Base-by-base conservation (phyloP, 2,329 filamentous ascomycete genomes). In the Diaporthe batatas region DNA sequence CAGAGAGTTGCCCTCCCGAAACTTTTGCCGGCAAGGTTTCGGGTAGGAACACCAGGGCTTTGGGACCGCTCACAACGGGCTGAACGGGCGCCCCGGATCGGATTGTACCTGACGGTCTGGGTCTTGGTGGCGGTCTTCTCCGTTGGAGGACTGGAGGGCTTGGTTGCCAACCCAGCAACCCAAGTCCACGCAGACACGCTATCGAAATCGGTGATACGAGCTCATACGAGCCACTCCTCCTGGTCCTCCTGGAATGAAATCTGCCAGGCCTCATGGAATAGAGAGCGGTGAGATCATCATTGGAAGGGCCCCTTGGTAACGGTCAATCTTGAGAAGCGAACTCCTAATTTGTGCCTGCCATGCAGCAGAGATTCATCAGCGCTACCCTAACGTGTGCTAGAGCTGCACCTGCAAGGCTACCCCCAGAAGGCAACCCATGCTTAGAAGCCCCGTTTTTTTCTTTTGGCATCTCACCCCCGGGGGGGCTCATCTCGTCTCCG, bases 301-400 rank as follows among this genome's bases (percentile, higher is more conserved):
- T 39, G 29, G 44, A 36, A 51, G 55, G 23, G 44, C 21, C 55
- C 32, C 32, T 70, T 44, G 68, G 47, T 58, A 44, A 70, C 36
- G 1, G 58, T 53, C 47, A 70, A 70, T 70, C 32, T 70, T 57
- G 55, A 49, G 68, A 62, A 62, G 68, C 53, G 68, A 59, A 70
- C 68, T 53, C 44, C 47, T 70, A 70, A 53, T 32, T 70, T 70
- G 55, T 70, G 68, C 32, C 55, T 49, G 55, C 68, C 68, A 70
- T 70, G 57, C 36, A 62, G 55, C 68, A 47, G 68, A 70, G 55
- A 70, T 70, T 70, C 55, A 62, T 70, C n/a, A 49, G 62, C 58
- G 57, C 23, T 59, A 70, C 68, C 32, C 44, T 44, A 53, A 39
- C 32, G n/a, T 54, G 68, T 62, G 68, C 47, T 70, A 70, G 68